Evolutionary conservation across 75 land plant genomes (phyloP), one percentile per base, ranked within the genome.

Genomic region (Pinus albicaulis): DNA sequence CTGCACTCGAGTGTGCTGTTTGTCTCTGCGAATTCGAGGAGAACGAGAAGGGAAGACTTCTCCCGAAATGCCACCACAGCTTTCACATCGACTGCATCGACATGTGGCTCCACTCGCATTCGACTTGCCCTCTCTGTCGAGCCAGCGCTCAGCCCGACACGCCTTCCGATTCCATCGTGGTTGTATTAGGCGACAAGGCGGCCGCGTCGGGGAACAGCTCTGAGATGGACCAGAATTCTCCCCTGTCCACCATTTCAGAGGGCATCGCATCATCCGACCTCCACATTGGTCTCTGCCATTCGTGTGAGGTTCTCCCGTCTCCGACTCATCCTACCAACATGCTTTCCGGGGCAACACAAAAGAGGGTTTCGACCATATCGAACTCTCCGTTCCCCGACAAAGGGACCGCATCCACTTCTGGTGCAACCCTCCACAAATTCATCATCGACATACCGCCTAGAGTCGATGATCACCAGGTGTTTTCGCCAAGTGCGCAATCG

Each of bases 281-380:
- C 48, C 0, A 6, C 48, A 44, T n/a, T 5, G 66, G 31, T 31
- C 38, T 63, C 36, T 63, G 66, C 66, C 20, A 63, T n/a, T 28
- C 66, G 66, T 63, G 66, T 7, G 7, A 8, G 48, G 53, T 10
- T 12, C 12, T 48, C 53, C 36, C 24, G 4, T 65, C 57, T n/a
- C 41, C 56, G 78, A 81, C n/a, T 36, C 89, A 5, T 44, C 48
- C 93, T 1, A 88, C 90, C 15, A 91, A 91, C 38, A 82, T 91
- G 25, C 78, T 91, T 81, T 86, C 86, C n/a, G n/a, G 89, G 91
- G 93, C 91, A 1, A 80, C 75, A 23, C 81, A 90, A 16, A 78
- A 75, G 44, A 78, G 74, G 59, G 80, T 90, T 5, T 79, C 23
- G 3, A 15, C 34, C 23, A 0, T 64, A 44, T 20, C 25, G 57